Base-by-base conservation (phyloP, 257 asterid genomes). In the Petunia axillaris region DNA sequence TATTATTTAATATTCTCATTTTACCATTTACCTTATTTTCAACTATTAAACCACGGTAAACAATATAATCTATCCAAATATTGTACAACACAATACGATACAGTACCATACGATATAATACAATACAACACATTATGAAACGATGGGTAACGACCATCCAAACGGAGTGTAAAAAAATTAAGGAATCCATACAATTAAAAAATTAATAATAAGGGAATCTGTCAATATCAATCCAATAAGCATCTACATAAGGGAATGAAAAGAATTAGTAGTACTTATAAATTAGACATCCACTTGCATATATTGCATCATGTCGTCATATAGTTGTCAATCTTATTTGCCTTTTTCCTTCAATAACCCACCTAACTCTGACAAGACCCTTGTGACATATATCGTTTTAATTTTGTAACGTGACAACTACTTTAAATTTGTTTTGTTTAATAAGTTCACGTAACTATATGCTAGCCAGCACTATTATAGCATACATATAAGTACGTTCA, bases 221-320 rank as follows among this genome's bases (percentile, higher is more conserved):
- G n/a, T 68, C 57, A 68, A n/a, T n/a, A 68, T 68, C 76, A 68
- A 54, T 43, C 75, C 38, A 7, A 66, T 14, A 15, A 66, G 76
- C 8, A 68, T 16, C 40, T 2, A 46, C 9, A 1, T 25, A 7
- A 67, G 39, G 44, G 15, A 16, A 16, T 9, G 16, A 8, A 25
- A 25, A 37, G 46, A 70, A 44, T 25, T 25, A 25, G 25, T 25
- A 25, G 25, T 25, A 25, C 25, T 25, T 7, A 70, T 43, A 70
- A 70, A 70, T 8, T 16, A 70, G 77, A 10, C 59, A 25, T 70
- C 59, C 77, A 46, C 77, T 70, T 70, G 59, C 39, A 70, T 70
- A 70, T 70, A 41, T 5, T 70, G 76, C 76, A 46, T 70, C 50
- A 2, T 8, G 76, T 11, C 13, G 74, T 70, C 59, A 5, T 16